Conservation (phyloP, 1,284 basidiomycete species). For the Cerrena zonata region DNA sequence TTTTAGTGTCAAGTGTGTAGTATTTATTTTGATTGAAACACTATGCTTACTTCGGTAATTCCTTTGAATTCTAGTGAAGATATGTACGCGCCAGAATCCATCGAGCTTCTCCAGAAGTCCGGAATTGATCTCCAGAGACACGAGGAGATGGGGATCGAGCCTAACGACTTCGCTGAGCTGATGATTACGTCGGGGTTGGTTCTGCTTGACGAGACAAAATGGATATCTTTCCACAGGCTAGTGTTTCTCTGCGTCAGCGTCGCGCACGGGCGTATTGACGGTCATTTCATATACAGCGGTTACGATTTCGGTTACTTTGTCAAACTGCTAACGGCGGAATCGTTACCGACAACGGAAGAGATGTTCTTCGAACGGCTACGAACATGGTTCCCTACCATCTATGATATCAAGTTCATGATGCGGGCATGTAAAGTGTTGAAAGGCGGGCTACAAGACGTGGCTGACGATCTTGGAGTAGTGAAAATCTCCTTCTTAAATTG, state of each 20-base stretch:
- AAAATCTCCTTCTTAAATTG: conserved; percentile 3
- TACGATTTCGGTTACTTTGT: conserved; percentile 99
- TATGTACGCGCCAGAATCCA: conserved; percentile 96
- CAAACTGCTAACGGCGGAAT: conserved; percentile 85
- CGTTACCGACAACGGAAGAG: conserved; percentile 84
- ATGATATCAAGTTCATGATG: conserved; percentile 98
- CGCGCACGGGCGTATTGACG: conserved; percentile 7
- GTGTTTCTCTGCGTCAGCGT: too few species aligned
- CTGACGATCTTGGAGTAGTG: conserved; percentile 82
- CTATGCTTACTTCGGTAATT: conserved; percentile 20
- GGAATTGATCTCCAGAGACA: conserved; percentile 95
- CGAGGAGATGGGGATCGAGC: conserved; percentile 86
- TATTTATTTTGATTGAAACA: conserved; percentile 14
- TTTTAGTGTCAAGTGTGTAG: conserved; percentile 79
- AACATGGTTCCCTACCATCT: conserved; percentile 94
- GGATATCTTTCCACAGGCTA: conserved; percentile 99
- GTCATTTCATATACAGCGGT: conserved; percentile 51
- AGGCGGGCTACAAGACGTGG: conserved; percentile 92
- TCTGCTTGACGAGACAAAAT: conserved; percentile 83
- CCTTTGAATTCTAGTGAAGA: conserved; percentile 60
- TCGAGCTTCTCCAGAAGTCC: conserved; percentile 90
- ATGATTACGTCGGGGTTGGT: conserved; percentile 95
- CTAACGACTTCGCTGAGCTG: conserved; percentile 94
- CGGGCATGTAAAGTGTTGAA: conserved; percentile 83
- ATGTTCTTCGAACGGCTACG: conserved; percentile 85